A percentile compares a stretch with the other conserved stretches of the same genome.
phyloP scores from a whole-genome alignment of 495 filamentous ascomycete genomes.

The Tuber brumale region DNA sequence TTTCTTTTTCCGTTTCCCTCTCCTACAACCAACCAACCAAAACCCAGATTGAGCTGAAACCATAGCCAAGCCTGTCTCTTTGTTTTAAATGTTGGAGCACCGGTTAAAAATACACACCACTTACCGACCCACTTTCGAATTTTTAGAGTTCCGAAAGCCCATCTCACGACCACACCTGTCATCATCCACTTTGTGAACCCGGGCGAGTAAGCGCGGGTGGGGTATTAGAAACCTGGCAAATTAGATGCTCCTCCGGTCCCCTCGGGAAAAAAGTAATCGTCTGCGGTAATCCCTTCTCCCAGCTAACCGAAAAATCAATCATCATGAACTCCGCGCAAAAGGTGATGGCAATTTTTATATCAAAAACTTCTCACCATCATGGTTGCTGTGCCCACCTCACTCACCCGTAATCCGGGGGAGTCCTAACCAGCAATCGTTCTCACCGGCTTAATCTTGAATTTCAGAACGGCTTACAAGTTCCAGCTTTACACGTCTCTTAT shows the following conservation, averaged over 20 bases:
- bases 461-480: background rate
- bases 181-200: background rate
- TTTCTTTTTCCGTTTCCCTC: background rate
- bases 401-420: background rate
- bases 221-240: background rate
- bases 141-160: background rate
- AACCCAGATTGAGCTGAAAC: background rate
- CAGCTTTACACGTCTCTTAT: background rate
- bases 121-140: background rate
- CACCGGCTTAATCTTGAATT: background rate
- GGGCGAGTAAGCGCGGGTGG: background rate
- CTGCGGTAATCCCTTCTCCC: background rate
- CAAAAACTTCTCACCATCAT: background rate
- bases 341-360: background rate
- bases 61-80: background rate
- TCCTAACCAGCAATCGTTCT: background rate
- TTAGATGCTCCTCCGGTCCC: background rate
- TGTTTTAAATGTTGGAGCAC: background rate
- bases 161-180: background rate
- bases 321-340: background rate
- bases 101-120: background rate
- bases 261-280: background rate
- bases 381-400: background rate
- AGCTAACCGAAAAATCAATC: background rate
- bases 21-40: background rate